Base-by-base conservation (phyloP, 495 filamentous ascomycete genomes). In the Aeminium ludgeri region DNA sequence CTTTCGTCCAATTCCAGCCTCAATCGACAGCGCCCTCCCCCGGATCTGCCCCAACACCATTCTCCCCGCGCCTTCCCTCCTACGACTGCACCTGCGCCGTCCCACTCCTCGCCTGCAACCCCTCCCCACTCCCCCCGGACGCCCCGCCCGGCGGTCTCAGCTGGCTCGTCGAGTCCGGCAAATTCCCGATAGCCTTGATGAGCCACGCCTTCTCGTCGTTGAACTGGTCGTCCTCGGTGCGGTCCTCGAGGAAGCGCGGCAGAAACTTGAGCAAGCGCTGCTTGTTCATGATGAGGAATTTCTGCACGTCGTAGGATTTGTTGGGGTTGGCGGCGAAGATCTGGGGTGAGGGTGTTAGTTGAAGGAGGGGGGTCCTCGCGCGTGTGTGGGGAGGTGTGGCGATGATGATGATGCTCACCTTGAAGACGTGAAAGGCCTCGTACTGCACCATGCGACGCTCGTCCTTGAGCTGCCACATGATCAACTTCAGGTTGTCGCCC, bases 401-500 rank as follows among this genome's bases (percentile, higher is more conserved):
- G 12, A 19, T 18, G 34, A 23, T 16, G 13, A 3, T 10, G 34
- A 17, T 34, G 58, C 62, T 49, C 64, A 80, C 78, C 68, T 97
- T 97, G 66, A 97, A 97, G 28, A 97, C 87, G 59, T 99, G 91
- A 59, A 99, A 99, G 18, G 85, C 87, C 60, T 99, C 91, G 55
- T 96, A 99, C 56, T 95, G 86, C 37, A 99, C 89, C 83, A 96
- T 99, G 58, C 89, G 86, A 51, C 86, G 73, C 56, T 96, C 87
- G 59, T 95, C 87, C 36, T 81, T 72, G 40, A 99, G 63, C 38
- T 96, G 65, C 56, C 92, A 95, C 91, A 99, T 99, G 62, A 82
- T 86, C 39, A 95, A 73, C 65, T 99, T 99, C 46, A 99, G 69
- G 55, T 96, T 84, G 52, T 94, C 86, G 29, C 85, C 85, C 30